Evolutionary conservation across 2,329 filamentous ascomycete species (phyloP).

Genomic region (Paramyrothecium roridum): DNA sequence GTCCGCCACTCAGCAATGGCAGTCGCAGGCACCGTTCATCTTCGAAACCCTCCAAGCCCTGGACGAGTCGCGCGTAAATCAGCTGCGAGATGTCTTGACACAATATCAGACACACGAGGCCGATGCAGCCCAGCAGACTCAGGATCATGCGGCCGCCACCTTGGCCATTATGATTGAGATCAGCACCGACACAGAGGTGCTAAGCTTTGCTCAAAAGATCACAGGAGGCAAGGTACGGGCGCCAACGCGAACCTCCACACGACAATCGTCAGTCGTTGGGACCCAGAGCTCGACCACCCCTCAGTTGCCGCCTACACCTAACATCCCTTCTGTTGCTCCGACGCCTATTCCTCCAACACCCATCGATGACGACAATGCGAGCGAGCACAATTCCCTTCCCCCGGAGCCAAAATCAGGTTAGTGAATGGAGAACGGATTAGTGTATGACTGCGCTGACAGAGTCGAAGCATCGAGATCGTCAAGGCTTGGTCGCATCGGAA

Average conservation of each 20-base stretch:
- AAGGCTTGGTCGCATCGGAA: slow-evolving; percentile 62
- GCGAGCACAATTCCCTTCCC: slow-evolving; percentile 37
- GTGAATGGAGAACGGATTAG: slow-evolving; percentile 6
- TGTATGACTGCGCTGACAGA: no score
- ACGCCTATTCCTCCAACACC: slow-evolving; percentile 3
- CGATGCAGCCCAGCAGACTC: slow-evolving; percentile 76
- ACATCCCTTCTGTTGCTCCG: neutral
- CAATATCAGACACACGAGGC: slow-evolving; percentile 91
- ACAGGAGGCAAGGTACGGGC: slow-evolving; percentile 35
- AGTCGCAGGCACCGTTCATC: slow-evolving; percentile 89
- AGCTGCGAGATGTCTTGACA: slow-evolving; percentile 85
- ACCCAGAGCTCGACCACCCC: slow-evolving; percentile 18
- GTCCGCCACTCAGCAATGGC: slow-evolving; percentile 80
- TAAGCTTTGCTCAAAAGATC: slow-evolving; percentile 55
- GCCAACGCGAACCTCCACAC: slow-evolving; percentile 36
- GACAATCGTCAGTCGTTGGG: slow-evolving; percentile 35
- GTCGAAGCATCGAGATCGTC: neutral
- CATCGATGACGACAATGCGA: slow-evolving; percentile 27
- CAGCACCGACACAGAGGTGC: slow-evolving; percentile 83
- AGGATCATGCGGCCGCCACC: slow-evolving; percentile 72
- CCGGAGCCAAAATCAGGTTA: slow-evolving; percentile 33
- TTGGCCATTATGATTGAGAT: slow-evolving; percentile 82
- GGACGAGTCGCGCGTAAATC: slow-evolving; percentile 86
- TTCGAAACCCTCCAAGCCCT: slow-evolving; percentile 90
- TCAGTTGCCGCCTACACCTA: slow-evolving; percentile 13